Evolutionary conservation across 2,329 filamentous ascomycete genomes (phyloP).

Genomic region (Fonsecaea pedrosoi): DNA sequence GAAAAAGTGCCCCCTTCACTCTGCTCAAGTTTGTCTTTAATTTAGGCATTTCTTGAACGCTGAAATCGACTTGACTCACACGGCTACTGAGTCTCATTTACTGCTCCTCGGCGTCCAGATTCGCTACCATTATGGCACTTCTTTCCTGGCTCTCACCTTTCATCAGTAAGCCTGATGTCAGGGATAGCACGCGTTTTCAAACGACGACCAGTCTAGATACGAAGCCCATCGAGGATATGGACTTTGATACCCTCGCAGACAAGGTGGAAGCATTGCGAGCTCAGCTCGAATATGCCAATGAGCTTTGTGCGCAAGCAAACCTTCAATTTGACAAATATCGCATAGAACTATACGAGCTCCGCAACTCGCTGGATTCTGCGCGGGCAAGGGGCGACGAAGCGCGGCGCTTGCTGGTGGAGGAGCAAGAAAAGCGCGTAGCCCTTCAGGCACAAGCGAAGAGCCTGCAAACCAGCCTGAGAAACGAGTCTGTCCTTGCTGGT

Average conservation of each 20-base stretch:
- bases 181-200: not conserved
- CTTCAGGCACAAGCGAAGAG: constrained; percentile 7
- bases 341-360: constrained; percentile 26
- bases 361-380: constrained; percentile 12
- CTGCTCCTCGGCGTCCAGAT: not conserved
- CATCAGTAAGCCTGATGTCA: not conserved
- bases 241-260: constrained; percentile 32
- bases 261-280: constrained; percentile 26
- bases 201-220: not conserved
- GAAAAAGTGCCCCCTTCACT: not conserved
- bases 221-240: constrained; percentile 8
- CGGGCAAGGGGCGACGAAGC: constrained; percentile 5
- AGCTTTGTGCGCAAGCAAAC: constrained; percentile 33
- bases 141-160: constrained; percentile 16
- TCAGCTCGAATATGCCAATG: constrained; percentile 24
- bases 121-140: constrained; percentile 18
- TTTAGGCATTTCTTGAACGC: not conserved
- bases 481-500: not conserved
- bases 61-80: not conserved
- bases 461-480: constrained; percentile 21
- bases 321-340: constrained; percentile 30
- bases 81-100: not conserved
- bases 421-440: not conserved
- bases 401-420: constrained; percentile 9
- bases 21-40: not conserved